Conservation (phyloP, 2,329 filamentous ascomycete genomes). For the Cladobotryum protrusum region DNA sequence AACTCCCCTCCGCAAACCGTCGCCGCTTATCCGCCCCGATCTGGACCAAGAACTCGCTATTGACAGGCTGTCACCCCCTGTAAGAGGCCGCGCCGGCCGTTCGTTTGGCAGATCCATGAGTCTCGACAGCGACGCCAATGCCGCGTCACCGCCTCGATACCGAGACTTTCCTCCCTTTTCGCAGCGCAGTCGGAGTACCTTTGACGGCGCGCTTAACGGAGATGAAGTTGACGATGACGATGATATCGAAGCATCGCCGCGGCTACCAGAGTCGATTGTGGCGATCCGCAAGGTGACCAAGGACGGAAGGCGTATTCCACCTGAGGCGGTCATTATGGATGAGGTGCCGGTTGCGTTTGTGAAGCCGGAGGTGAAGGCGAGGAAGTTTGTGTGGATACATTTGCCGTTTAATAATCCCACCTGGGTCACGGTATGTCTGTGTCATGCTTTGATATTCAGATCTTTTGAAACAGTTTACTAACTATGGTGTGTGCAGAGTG, state of each 20-base stretch:
- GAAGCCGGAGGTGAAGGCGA: constrained; percentile 27
- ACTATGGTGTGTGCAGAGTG: constrained; percentile 23
- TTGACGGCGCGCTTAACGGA: constrained; percentile 11
- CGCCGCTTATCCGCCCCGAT: constrained; percentile 29
- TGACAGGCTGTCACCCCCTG: constrained; percentile 31
- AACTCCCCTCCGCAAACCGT: constrained; percentile 24
- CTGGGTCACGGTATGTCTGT: constrained; percentile 46
- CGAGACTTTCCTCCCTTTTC: constrained; percentile 32
- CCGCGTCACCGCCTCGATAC: constrained; percentile 23
- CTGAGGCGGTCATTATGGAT: constrained; percentile 25
- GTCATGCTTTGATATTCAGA: not conserved
- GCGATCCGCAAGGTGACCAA: constrained; percentile 22
- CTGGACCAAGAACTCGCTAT: constrained; percentile 34
- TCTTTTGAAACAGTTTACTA: not conserved
- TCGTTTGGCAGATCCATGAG: constrained; percentile 31
- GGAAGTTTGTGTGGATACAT: constrained; percentile 54
- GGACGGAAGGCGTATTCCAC: constrained; percentile 14
- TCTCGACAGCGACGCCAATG: constrained; percentile 22
- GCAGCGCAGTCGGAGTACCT: constrained; percentile 27
- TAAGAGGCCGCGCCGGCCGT: constrained; percentile 23
- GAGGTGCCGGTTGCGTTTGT: constrained; percentile 25
- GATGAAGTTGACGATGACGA: constrained; percentile 18
- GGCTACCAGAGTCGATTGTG: constrained; percentile 28
- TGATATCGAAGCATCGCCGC: constrained; percentile 24
- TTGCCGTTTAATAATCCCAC: constrained; percentile 51